Percentiles rank a stretch among this genome's conserved stretches.
These are phyloP conservation scores for Dictyostelium intermedium DNA, from an alignment of 78 protist species.

Conservation along the genomic window DNA sequence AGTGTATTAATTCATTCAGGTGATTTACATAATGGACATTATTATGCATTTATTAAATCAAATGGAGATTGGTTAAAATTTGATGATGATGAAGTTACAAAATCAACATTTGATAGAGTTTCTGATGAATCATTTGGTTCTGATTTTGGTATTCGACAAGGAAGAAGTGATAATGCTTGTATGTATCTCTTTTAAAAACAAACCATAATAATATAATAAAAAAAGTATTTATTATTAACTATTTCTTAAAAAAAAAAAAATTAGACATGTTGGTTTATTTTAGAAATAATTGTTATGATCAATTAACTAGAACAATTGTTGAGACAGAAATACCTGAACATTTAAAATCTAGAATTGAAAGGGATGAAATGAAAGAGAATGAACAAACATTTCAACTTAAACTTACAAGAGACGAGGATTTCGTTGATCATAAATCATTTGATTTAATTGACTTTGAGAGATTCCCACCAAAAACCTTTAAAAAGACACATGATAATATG, in stretches of 20 bases:
- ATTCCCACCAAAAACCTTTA: constrained; percentile 8
- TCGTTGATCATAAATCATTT: constrained; percentile 11
- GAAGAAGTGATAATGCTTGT: constrained; percentile 13
- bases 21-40: constrained; percentile 96
- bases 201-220: not conserved
- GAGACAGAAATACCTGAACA: constrained; percentile 58
- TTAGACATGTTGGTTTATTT: constrained; percentile 95
- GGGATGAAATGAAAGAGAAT: constrained; percentile 35
- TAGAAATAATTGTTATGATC: constrained; percentile 45
- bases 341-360: constrained; percentile 44
- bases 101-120: constrained; percentile 76
- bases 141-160: constrained; percentile 26
- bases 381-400: not conserved
- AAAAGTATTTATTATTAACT: not conserved
- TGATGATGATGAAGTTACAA: constrained; percentile 95
- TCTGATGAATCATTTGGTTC: constrained; percentile 91
- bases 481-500: constrained; percentile 9
- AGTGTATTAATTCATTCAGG: constrained; percentile 98
- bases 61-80: constrained; percentile 83
- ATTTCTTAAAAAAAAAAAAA: not conserved
- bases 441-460: constrained; percentile 23
- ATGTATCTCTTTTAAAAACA: not conserved
- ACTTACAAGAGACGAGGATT: constrained; percentile 59
- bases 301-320: constrained; percentile 37
- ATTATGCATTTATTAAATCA: constrained; percentile 89